Base-by-base conservation (phyloP, 768 basidiomycete species). In the Russula dissimulans region DNA sequence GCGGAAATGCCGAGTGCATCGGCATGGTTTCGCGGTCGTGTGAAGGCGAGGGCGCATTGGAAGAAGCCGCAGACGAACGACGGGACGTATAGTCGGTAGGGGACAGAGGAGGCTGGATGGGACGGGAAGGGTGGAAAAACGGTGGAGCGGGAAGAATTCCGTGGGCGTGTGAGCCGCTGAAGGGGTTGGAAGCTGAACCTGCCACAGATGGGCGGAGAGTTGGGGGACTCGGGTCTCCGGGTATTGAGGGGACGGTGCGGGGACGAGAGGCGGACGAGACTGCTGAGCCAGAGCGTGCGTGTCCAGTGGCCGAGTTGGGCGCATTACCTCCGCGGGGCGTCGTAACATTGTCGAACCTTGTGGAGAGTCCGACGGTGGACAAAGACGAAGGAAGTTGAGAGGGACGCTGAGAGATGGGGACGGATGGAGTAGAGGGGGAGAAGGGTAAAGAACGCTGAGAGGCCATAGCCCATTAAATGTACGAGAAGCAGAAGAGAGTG, bases 131-230 rank as follows among this genome's bases (percentile, higher is more conserved):
- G 22, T 78, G 81, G 68, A 91, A 91, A 74, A 91, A 91, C 7
- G 86, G 85, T 5, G 87, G 81, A 10, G 88, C 84, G 15, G 91
- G 88, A 57, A 85, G 82, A 18, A 91, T 86, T 36, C 87, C 89
- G 46, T 82, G 81, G 12, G 84, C 84, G 70, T 89, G 86, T 0
- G 86, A 85, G 1, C 59, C 60, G 42, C 54, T 60, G 39, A 55
- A 52, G 38, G 61, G 51, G 12, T 66, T n/a, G 54, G 63, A 50
- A 18, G 15, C 36, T 14, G 61, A 46, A 51, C 29, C 18, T 1
- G 22, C 22, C 9, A 44, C 14, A 17, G 59, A 66, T 29, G 59
- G 29, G 45, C 50, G 53, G 34, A 51, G 59, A 26, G 59, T 42
- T 2, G 65, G 63, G 14, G 65, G 57, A 38, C 43, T 59, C 12